Percentiles rank a stretch among this genome's conserved stretches.
Conservation (phyloP, 768 basidiomycete genomes). For the Chalciporus pseudorubinellus region DNA sequence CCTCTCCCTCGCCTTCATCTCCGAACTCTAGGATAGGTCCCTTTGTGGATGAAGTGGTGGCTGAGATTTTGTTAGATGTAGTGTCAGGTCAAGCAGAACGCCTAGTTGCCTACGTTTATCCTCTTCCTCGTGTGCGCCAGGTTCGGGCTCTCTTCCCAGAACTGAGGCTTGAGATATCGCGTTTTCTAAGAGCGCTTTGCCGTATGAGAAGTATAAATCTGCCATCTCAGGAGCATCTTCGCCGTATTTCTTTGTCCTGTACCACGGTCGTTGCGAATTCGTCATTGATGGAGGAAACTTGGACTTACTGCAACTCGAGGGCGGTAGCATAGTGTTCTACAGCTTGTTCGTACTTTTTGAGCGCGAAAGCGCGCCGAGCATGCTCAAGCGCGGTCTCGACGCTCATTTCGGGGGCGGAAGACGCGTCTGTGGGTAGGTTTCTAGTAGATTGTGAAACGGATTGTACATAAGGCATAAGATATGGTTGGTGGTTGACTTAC, state of each 20-base stretch:
- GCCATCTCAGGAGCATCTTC: slow-evolving; percentile 84
- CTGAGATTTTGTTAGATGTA: slow-evolving; percentile 2
- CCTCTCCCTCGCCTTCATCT: slow-evolving; percentile 70
- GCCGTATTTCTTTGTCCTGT: slow-evolving; percentile 68
- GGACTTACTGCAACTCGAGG: slow-evolving; percentile 76
- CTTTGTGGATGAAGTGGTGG: slow-evolving; percentile 37
- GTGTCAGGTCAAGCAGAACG: not conserved
- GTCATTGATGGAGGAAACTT: not conserved
- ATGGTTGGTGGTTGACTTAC: slow-evolving; percentile 13
- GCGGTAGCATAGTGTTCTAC: slow-evolving; percentile 82
- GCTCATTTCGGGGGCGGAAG: slow-evolving; percentile 21
- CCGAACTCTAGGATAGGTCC: slow-evolving; percentile 78
- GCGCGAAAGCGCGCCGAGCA: slow-evolving; percentile 85
- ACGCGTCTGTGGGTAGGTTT: slow-evolving; percentile 25
- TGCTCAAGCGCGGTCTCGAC: slow-evolving; percentile 67
- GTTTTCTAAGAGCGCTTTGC: slow-evolving; percentile 90
- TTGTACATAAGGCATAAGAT: not conserved
- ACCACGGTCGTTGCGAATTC: slow-evolving; percentile 13
- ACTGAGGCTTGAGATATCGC: slow-evolving; percentile 84
- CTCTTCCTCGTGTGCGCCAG: slow-evolving; percentile 40
- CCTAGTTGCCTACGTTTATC: slow-evolving; percentile 33
- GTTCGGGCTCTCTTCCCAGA: slow-evolving; percentile 79
- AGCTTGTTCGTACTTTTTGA: slow-evolving; percentile 82
- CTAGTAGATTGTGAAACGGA: not conserved
- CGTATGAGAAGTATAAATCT: slow-evolving; percentile 87